These are phyloP conservation scores for Chalciporus sp. DNA, from an alignment of 1,284 basidiomycete species.

Conservation along the genomic window DNA sequence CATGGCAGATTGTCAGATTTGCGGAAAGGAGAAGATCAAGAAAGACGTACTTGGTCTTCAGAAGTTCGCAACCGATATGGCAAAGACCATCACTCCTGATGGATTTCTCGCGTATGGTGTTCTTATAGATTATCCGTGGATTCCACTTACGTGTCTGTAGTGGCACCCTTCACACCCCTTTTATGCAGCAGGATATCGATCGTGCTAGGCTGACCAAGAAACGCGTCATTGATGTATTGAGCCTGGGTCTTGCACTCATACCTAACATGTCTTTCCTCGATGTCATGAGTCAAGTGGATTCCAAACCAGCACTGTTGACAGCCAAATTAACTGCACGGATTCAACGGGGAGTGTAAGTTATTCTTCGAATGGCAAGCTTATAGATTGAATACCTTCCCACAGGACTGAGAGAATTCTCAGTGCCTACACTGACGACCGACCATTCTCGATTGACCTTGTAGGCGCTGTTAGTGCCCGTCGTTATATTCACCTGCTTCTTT, in stretches of 20 bases:
- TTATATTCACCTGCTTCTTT: neutral
- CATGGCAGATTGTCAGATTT: constrained; percentile 22
- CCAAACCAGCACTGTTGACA: constrained; percentile 1
- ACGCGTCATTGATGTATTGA: constrained; percentile 10
- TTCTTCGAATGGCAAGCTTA: too few species aligned
- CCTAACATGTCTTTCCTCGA: too few species aligned
- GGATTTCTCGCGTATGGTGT: constrained; percentile 3
- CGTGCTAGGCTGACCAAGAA: constrained; percentile 29
- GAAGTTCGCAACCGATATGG: constrained; percentile 33
- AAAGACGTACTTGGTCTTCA: constrained; percentile 31
- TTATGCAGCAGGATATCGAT: constrained; percentile 8
- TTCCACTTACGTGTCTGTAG: constrained; percentile 1
- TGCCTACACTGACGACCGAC: constrained; percentile 48
- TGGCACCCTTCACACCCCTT: constrained; percentile 31
- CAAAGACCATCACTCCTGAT: neutral
- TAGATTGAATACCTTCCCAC: neutral
- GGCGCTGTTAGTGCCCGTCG: constrained; percentile 44
- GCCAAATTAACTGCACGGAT: neutral
- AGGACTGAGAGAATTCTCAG: constrained; percentile 41
- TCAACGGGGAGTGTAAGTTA: constrained; percentile 12
- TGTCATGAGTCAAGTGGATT: constrained; percentile 3
- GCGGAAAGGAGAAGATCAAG: constrained; percentile 24
- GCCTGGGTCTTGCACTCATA: too few species aligned
- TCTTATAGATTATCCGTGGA: neutral
- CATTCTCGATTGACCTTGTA: constrained; percentile 54